Base-by-base conservation (phyloP, 1,139 yeast species). In the Entelexis paramagnoliae region DNA sequence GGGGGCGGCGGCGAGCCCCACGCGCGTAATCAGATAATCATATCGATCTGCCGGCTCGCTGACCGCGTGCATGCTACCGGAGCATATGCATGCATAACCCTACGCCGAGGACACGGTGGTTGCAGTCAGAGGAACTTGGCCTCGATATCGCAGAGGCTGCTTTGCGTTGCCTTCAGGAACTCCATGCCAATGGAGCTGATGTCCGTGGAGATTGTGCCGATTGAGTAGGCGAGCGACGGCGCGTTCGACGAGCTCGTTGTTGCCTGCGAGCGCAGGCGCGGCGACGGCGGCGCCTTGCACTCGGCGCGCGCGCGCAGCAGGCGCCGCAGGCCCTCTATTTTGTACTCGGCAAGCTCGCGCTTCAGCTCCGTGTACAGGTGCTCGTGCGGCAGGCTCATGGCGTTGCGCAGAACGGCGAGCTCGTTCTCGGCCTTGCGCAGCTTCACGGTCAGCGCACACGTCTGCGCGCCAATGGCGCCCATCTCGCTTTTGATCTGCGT, bases 391-490 rank as follows among this genome's bases (percentile, higher is more conserved):
- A 39, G 13, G 17, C 24, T 17, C 58, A 55, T 55, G 13, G 52
- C 48, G 13, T 33, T 42, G 20, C 45, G 40, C 30, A 53, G 42
- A 5, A 40, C 8, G 2, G 26, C 44, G 22, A 55, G 20, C 30
- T 53, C 46, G 22, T 41, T 48, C 32, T 49, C 36, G 7, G 47
- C 2, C 7, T 26, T 24, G 16, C 45, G 41, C 13, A 49, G 33
- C 19, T 39, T 41, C 14, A 46, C 50, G 2, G 58, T 47, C 11
- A 55, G 43, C 26, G 35, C 46, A 28, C 58, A 48, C 14, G 58
- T 48, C 10, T 35, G 49, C 8, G 46, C 47, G 7, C 53, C 57
- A 7, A 51, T 41, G 2, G 46, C 26, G 10, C 58, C 41, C 48
- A 33, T 55, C 24, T 48, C 36, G 10, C 17, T n/a, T 7, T 36